Evolutionary conservation across 225 moss, liverwort and hornwort species (phyloP).

Genomic region (Polytrichum commune): DNA sequence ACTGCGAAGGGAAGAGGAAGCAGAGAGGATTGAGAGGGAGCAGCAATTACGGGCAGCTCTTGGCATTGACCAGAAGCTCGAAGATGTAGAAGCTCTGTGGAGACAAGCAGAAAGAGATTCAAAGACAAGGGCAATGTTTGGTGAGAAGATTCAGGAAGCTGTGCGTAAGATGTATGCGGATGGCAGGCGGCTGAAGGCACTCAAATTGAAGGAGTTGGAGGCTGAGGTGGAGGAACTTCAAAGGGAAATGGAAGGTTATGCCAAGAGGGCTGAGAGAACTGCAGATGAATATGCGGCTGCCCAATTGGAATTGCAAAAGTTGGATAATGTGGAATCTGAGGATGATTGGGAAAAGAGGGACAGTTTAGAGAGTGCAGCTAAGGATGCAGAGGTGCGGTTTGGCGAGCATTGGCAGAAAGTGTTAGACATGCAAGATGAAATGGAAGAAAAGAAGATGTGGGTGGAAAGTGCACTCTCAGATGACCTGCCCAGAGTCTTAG

Average conservation of each 20-base stretch:
- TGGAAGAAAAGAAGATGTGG: slow-evolving; percentile 56
- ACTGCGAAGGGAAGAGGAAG: slow-evolving; percentile 34
- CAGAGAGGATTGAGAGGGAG: slow-evolving; percentile 36
- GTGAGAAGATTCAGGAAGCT: slow-evolving; percentile 40
- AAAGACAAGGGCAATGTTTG: slow-evolving; percentile 20
- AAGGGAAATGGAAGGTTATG: slow-evolving; percentile 30
- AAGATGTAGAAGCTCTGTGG: slow-evolving; percentile 42
- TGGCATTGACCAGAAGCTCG: slow-evolving; percentile 41
- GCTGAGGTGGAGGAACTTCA: slow-evolving; percentile 36
- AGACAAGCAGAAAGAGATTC: slow-evolving; percentile 33
- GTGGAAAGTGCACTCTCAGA: slow-evolving; percentile 33
- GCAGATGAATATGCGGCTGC: slow-evolving; percentile 38
- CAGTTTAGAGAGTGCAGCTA: slow-evolving; percentile 27
- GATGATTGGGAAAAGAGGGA: slow-evolving; percentile 30
- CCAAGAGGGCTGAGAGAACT: slow-evolving; percentile 31
- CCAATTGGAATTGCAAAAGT: slow-evolving; percentile 35
- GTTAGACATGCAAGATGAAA: slow-evolving; percentile 44
- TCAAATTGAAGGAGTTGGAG: slow-evolving; percentile 45
- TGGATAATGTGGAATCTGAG: slow-evolving; percentile 23
- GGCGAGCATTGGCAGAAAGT: slow-evolving; percentile 49
- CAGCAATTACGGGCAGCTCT: slow-evolving; percentile 31
- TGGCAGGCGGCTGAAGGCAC: slow-evolving; percentile 38
- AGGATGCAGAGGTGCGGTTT: slow-evolving; percentile 32
- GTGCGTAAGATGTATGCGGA: slow-evolving; percentile 34
- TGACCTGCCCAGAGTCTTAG: slow-evolving; percentile 40